Conservation (phyloP, 345 rosid species). For the Populus deltoides region DNA sequence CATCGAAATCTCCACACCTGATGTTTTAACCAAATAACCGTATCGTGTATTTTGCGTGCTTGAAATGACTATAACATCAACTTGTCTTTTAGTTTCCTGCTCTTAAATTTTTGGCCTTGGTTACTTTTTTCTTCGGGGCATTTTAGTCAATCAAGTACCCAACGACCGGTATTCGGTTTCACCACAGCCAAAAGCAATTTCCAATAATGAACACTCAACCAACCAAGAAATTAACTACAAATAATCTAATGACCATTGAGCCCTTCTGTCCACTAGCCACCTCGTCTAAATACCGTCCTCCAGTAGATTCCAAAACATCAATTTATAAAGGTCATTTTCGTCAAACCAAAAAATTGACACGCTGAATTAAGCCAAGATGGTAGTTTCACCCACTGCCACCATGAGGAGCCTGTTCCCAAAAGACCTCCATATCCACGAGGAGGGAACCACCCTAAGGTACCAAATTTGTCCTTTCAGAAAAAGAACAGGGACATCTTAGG, state of each 20-base stretch:
- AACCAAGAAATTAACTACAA: too few species aligned
- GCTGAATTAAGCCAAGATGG: neutral
- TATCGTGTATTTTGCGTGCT: neutral
- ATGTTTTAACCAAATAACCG: neutral
- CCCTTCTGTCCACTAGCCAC: neutral
- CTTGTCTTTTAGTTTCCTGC: neutral
- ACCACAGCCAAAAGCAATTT: neutral
- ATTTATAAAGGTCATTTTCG: neutral
- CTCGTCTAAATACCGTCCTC: neutral
- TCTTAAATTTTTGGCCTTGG: too few species aligned
- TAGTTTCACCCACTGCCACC: slow-evolving; percentile 16
- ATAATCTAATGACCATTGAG: neutral
- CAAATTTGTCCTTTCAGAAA: neutral
- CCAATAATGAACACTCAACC: neutral
- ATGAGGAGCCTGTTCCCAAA: neutral
- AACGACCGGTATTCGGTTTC: neutral
- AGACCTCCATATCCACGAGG: neutral
- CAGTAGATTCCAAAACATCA: neutral
- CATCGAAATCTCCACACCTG: neutral
- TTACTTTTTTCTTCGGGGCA: neutral
- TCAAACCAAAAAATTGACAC: neutral
- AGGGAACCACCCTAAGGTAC: neutral
- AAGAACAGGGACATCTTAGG: neutral
- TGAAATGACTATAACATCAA: neutral
- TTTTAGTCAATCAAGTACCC: slow-evolving; percentile 6